Percentiles rank a stretch among this genome's conserved stretches.
These are phyloP conservation scores for Scheffersomyces lignicola DNA, from an alignment of 1,139 yeast genomes.

Conservation along the genomic window DNA sequence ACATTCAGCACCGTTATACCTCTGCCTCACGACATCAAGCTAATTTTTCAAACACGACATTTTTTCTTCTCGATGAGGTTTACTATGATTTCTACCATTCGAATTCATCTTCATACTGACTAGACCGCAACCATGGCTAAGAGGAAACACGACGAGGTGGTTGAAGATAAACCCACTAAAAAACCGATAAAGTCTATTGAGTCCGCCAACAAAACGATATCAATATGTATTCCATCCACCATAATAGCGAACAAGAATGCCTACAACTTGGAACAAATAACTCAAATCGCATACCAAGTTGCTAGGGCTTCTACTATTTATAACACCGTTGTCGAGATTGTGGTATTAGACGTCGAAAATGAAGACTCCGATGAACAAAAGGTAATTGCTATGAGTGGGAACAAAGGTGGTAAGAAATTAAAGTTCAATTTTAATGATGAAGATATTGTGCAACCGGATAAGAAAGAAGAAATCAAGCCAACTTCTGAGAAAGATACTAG, in stretches of 20 bases:
- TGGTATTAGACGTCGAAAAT: constrained; percentile 56
- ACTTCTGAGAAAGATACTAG: constrained; percentile 15
- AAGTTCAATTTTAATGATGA: constrained; percentile 39
- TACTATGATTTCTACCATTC: no score
- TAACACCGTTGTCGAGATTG: constrained; percentile 66
- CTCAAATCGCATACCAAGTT: constrained; percentile 71
- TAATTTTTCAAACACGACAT: no score
- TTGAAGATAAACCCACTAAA: constrained; percentile 23
- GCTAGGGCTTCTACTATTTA: constrained; percentile 73
- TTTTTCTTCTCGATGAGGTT: no score
- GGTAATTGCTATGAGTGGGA: constrained; percentile 23
- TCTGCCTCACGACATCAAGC: no score
- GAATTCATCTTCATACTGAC: no score
- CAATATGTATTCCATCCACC: constrained; percentile 68
- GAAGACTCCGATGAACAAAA: constrained; percentile 17
- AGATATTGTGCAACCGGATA: constrained; percentile 12
- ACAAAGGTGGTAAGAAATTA: constrained; percentile 30
- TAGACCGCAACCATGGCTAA: no score
- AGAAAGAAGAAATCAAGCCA: constrained; percentile 12
- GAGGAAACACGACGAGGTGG: constrained; percentile 1
- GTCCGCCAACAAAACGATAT: constrained; percentile 15
- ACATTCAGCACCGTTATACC: no score
- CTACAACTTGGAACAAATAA: constrained; percentile 67
- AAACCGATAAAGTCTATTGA: constrained; percentile 31
- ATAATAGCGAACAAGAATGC: constrained; percentile 55